phyloP scores from a whole-genome alignment of 2,329 filamentous ascomycete species.

The Exophiala spinifera region DNA sequence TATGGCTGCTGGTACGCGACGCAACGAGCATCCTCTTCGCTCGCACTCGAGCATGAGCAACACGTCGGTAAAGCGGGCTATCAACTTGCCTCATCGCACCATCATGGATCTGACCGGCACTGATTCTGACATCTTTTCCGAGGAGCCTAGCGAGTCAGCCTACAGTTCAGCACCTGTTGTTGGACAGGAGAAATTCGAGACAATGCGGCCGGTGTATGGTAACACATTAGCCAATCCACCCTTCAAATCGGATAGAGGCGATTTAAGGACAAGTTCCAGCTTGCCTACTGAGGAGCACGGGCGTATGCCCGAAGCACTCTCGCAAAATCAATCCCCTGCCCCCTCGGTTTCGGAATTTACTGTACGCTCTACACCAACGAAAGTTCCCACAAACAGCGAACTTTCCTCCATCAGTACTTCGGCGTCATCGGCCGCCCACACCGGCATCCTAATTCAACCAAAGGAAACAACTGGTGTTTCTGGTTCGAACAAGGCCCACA shows the following conservation, averaged over 20 bases:
- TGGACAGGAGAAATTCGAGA: conserved; percentile 19
- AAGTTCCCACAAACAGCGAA: conserved; percentile 6
- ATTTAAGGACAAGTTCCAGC: neutral
- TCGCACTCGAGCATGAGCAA: conserved; percentile 20
- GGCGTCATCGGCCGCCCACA: conserved; percentile 19
- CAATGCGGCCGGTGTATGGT: conserved; percentile 5
- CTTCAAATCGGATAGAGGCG: neutral
- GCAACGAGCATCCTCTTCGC: conserved; percentile 8
- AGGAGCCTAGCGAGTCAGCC: conserved; percentile 6
- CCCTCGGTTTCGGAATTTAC: neutral
- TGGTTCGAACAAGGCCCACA: neutral
- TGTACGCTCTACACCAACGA: neutral
- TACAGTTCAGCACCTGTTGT: conserved; percentile 20
- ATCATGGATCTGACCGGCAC: conserved; percentile 28
- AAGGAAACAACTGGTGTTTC: neutral
- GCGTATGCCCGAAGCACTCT: neutral
- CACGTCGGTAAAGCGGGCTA: conserved; percentile 16
- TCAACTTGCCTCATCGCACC: conserved; percentile 22
- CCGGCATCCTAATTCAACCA: conserved; percentile 13
- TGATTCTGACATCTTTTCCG: conserved; percentile 21
- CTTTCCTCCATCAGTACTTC: conserved; percentile 27
- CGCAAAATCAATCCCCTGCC: neutral
- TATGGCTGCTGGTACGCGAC: neutral
- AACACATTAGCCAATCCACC: neutral
- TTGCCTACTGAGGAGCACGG: neutral